Conservation (phyloP, 129 eudicot genomes). For the Arctium minus region DNA sequence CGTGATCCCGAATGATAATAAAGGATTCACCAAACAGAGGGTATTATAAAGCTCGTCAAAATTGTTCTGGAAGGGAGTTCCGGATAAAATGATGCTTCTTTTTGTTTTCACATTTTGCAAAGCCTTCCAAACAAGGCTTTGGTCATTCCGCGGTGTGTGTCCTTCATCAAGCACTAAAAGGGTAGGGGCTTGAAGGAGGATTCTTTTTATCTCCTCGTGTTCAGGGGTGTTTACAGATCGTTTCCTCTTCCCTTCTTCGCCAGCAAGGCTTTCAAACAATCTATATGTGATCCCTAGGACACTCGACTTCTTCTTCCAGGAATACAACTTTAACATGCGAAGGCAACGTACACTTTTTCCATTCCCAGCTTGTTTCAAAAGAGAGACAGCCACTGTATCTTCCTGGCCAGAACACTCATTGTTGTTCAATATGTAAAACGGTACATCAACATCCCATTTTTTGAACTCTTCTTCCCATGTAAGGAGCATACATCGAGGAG, state of each 20-base stretch:
- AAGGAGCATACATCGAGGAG: conserved; percentile 52
- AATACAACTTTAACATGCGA: conserved; percentile 41
- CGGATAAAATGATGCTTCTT: conserved; percentile 61
- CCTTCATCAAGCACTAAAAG: conserved; percentile 88
- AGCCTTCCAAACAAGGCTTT: conserved; percentile 50
- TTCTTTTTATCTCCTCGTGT: conserved; percentile 21
- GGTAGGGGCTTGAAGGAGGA: conserved; percentile 50
- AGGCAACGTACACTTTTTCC: not conserved
- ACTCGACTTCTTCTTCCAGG: conserved; percentile 54
- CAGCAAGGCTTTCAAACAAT: conserved; percentile 51
- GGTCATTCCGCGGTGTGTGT: conserved; percentile 69
- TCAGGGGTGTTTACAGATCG: not conserved
- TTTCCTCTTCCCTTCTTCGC: conserved; percentile 32
- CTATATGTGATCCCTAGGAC: conserved; percentile 65
- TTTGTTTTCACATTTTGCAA: conserved; percentile 54
- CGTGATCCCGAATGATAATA: conserved; percentile 23
- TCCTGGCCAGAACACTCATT: conserved; percentile 30
- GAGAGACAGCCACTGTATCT: conserved; percentile 7
- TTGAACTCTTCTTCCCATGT: conserved; percentile 57
- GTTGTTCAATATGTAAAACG: conserved; percentile 30
- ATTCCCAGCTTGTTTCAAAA: conserved; percentile 35
- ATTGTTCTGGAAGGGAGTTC: conserved; percentile 87
- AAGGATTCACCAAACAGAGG: conserved; percentile 54
- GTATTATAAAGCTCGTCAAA: conserved; percentile 64
- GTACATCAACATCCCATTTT: conserved; percentile 48